Base-by-base conservation (phyloP, 2,329 filamentous ascomycete genomes). In the Aspergillus pseudoglaucus region DNA sequence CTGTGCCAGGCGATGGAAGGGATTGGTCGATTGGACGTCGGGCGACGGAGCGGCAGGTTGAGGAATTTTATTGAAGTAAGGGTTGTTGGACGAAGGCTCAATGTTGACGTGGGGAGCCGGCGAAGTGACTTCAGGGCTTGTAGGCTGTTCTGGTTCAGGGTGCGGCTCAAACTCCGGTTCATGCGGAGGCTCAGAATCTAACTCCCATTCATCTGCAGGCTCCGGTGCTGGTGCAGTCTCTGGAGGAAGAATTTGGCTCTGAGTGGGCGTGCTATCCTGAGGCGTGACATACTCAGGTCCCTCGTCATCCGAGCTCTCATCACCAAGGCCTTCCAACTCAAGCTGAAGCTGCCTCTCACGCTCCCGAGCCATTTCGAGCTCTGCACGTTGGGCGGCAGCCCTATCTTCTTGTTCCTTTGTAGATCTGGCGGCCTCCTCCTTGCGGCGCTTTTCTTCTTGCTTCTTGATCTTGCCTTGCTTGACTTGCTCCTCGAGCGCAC, bases 391-490 rank as follows among this genome's bases (percentile, higher is more conserved):
- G 32, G 87, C 85, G 20, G 88, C 88, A 54, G 96, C 75, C 65
- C 87, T 85, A 46, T 83, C 77, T 66, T 97, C 91, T 65, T 94
- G 90, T 59, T 95, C 88, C 68, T 89, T 91, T 6, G 90, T 82
- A 57, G 93, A 88, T 44, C 86, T 87, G 61, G 87, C 77, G 8
- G 90, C 90, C 18, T 89, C 91, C 73, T 95, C 90, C 75, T 90
- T 93, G 59, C 81, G 85, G 53, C 85, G 88, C 76, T 95, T 96
- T 72, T 96, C 93, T 67, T 98, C 93, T 57, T 94, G 87, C 70
- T 95, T 97, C 76, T 89, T 91, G 45, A 97, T 73, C 74, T 97
- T 98, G 60, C 90, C 89, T 64, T 90, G 88, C 53, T 84, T 85
- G 45, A 97, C 90, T 68, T 96, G 90, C 65, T 97, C 90, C 69